A percentile compares a stretch with the other conserved stretches of the same genome.
These are phyloP conservation scores for Cystobasidium slooffiae DNA, from an alignment of 1,284 basidiomycete genomes.

Conservation along the genomic window DNA sequence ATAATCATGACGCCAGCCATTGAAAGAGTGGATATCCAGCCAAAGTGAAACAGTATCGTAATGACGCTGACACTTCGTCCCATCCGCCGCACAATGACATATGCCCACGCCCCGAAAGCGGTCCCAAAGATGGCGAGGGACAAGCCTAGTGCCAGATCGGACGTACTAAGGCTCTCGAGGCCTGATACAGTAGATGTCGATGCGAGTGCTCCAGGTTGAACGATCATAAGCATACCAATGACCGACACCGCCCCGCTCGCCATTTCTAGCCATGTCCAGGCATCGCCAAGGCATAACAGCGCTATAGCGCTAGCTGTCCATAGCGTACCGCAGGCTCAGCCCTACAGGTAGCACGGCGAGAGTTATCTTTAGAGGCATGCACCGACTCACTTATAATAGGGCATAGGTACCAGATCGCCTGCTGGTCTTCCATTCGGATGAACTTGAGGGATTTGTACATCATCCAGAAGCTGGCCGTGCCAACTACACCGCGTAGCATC, in stretches of 20 bases:
- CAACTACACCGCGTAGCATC: not conserved
- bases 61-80: not conserved
- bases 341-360: not conserved
- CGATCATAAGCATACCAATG: conserved; percentile 1
- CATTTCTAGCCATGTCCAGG: not conserved
- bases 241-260: not conserved
- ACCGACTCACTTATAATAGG: conserved; percentile 12
- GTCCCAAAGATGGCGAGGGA: conserved; percentile 6
- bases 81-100: conserved; percentile 12
- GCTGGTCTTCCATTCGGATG: conserved; percentile 13
- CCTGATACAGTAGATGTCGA: no score
- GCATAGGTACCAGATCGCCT: conserved; percentile 15
- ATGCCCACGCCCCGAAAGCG: not conserved
- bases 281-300: not conserved
- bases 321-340: not conserved
- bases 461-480: conserved; percentile 7
- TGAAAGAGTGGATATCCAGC: not conserved
- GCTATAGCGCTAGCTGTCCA: conserved; percentile 3
- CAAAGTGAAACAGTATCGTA: conserved; percentile 10
- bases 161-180: no score
- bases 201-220: conserved; percentile 4
- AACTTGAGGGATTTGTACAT: conserved; percentile 12
- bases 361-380: no score
- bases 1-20: conserved; percentile 1
- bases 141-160: conserved; percentile 2